phyloP scores from a whole-genome alignment of 2,329 filamentous ascomycete genomes.

The Coniochaeta sp. region DNA sequence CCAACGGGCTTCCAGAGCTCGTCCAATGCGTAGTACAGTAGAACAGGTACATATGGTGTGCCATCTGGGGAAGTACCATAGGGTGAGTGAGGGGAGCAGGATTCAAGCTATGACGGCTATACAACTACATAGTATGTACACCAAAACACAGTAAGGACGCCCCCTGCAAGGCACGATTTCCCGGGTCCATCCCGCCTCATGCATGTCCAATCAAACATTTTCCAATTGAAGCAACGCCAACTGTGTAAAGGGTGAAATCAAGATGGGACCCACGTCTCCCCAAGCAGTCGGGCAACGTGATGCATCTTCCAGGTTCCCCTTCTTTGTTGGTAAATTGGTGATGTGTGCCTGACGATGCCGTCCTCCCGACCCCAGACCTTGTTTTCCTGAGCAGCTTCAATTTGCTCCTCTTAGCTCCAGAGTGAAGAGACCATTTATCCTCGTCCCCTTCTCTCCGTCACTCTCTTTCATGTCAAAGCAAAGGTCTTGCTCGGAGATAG shows the following conservation, averaged over 20 bases:
- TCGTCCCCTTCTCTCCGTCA: background rate
- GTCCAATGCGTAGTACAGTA: too few relatives aligned
- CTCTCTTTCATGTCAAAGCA: background rate
- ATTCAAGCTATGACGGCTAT: too few relatives aligned
- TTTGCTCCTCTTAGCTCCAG: background rate
- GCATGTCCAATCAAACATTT: background rate
- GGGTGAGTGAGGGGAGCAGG: background rate
- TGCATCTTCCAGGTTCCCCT: background rate
- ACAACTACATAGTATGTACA: too few relatives aligned
- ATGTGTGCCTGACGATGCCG: background rate
- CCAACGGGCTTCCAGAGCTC: too few relatives aligned
- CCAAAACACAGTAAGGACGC: too few relatives aligned
- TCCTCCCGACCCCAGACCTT: background rate
- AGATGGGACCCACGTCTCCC: background rate
- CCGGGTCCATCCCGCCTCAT: background rate
- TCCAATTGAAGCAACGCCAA: background rate
- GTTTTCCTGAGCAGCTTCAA: background rate
- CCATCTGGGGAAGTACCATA: too few relatives aligned
- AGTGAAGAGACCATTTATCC: background rate
- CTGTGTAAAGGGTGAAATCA: background rate
- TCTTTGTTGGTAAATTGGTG: background rate
- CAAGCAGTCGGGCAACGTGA: background rate
- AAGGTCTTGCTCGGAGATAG: background rate
- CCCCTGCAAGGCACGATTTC: background rate
- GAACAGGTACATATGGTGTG: too few relatives aligned